A percentile compares a stretch with the other conserved stretches of the same genome.
phyloP scores from a whole-genome alignment of 257 asterid species.

The Solanum medicagineum region DNA sequence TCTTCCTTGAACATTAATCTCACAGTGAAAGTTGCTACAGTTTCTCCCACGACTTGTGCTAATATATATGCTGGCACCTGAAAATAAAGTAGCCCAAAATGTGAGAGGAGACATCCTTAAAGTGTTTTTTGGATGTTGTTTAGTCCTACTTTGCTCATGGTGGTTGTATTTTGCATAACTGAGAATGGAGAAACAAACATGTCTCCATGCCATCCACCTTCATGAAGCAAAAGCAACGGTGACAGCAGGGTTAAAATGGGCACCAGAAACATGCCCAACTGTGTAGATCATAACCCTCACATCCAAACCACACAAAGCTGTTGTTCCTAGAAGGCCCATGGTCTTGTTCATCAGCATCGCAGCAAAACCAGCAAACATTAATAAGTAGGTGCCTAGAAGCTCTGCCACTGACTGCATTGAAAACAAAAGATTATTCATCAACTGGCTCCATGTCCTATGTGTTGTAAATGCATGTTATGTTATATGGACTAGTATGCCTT shows the following conservation, averaged over 20 bases:
- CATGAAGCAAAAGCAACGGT: slow-evolving; percentile 1
- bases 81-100: background rate
- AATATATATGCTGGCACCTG: slow-evolving; percentile 1
- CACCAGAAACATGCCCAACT: background rate
- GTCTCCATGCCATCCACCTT: background rate
- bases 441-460: background rate
- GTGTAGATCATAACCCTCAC: background rate
- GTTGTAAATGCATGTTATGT: background rate
- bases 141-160: background rate
- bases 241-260: slow-evolving; percentile 8
- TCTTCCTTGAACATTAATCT: background rate
- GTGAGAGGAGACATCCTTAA: background rate
- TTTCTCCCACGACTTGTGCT: background rate
- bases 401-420: background rate
- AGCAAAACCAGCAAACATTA: slow-evolving; percentile 1
- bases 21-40: background rate
- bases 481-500: background rate
- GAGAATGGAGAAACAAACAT: background rate
- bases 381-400: slow-evolving; percentile 1
- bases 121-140: background rate
- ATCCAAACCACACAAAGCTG: background rate
- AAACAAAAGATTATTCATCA: background rate
- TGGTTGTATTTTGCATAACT: background rate
- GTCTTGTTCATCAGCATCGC: background rate
- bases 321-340: background rate